Conservation (phyloP, 306 rosid species). For the Prunus persica region DNA sequence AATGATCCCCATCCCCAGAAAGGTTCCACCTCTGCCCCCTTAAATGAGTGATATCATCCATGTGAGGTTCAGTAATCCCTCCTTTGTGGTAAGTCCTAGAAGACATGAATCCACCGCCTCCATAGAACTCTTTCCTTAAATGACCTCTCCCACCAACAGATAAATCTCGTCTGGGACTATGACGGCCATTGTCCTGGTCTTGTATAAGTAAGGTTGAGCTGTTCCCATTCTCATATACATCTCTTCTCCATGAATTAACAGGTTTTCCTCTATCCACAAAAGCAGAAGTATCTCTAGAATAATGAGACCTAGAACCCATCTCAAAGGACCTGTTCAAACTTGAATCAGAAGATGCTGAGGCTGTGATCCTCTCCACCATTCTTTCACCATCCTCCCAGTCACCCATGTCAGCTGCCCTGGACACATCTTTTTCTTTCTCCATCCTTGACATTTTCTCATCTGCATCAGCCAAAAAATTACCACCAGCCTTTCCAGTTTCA, state of each 20-base stretch:
- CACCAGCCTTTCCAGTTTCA: constrained; percentile 46
- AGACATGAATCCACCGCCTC: constrained; percentile 54
- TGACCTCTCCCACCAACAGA: constrained; percentile 57
- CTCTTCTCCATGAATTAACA: constrained; percentile 75
- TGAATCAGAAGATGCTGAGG: constrained; percentile 84
- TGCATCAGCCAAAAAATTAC: constrained; percentile 31
- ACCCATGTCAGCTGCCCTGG: constrained; percentile 52
- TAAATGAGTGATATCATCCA: constrained; percentile 53
- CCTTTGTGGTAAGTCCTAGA: constrained; percentile 55
- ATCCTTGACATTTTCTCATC: constrained; percentile 48
- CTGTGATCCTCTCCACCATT: constrained; percentile 79
- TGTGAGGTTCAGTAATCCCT: constrained; percentile 51
- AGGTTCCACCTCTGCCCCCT: constrained; percentile 75
- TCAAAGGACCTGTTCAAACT: constrained; percentile 63
- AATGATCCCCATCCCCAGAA: constrained; percentile 62
- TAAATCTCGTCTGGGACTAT: constrained; percentile 51
- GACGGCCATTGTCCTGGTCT: constrained; percentile 55
- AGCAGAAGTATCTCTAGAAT: constrained; percentile 52
- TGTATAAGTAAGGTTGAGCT: constrained; percentile 51
- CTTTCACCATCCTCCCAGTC: constrained; percentile 97
- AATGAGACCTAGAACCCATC: constrained; percentile 59
- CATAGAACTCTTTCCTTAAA: constrained; percentile 62
- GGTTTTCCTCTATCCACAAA: constrained; percentile 67
- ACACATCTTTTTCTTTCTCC: constrained; percentile 54
- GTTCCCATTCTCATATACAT: constrained; percentile 66